These are phyloP conservation scores for Syzygium syzygioides DNA, from an alignment of 441 rosid genomes.

Conservation along the genomic window DNA sequence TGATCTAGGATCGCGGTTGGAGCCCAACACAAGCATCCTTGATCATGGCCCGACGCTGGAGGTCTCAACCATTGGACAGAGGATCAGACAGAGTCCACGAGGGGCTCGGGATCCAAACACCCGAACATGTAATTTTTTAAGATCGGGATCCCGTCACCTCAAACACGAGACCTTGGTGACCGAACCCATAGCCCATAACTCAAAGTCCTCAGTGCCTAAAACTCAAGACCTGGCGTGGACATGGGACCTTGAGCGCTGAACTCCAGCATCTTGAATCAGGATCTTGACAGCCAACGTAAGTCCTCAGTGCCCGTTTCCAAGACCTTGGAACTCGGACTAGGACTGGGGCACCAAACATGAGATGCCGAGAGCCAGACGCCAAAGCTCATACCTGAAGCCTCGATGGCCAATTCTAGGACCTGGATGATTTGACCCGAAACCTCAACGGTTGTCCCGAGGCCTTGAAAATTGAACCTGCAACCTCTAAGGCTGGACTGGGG, in stretches of 20 bases:
- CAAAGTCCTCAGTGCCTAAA: too few relatives aligned
- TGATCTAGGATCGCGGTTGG: background rate
- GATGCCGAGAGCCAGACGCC: background rate
- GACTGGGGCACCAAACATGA: background rate
- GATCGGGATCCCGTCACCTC: background rate
- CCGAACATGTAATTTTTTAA: background rate
- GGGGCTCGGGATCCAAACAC: background rate
- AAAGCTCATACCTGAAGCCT: too few relatives aligned
- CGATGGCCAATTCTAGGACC: too few relatives aligned
- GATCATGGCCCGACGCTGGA: background rate
- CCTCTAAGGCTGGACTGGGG: too few relatives aligned
- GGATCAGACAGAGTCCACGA: background rate
- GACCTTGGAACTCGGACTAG: background rate
- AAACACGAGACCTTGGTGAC: too few relatives aligned
- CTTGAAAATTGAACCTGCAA: background rate
- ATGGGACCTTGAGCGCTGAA: background rate
- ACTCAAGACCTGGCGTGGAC: too few relatives aligned
- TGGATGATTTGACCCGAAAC: too few relatives aligned
- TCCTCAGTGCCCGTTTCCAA: too few relatives aligned
- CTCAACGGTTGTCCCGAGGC: too few relatives aligned
- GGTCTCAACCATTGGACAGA: background rate
- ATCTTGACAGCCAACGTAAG: background rate
- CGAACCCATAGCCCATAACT: too few relatives aligned
- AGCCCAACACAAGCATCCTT: background rate
- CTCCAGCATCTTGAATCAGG: background rate